Percentiles rank a stretch among this genome's conserved stretches.
phyloP scores from a whole-genome alignment of 768 basidiomycete species.

The Amanita molliuscula region DNA sequence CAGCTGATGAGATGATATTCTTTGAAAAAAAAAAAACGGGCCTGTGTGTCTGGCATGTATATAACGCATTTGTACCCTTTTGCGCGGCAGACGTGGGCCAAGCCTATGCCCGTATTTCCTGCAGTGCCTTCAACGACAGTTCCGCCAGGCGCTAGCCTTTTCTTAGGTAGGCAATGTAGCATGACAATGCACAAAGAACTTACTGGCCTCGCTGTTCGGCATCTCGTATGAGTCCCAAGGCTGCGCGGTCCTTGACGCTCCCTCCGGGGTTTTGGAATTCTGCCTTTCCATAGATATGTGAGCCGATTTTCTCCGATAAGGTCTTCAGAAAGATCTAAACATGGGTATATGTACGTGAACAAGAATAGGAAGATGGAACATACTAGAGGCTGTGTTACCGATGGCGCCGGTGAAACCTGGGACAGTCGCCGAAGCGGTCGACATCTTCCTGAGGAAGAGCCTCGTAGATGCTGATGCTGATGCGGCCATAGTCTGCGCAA shows the following conservation, averaged over 20 bases:
- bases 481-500: not conserved
- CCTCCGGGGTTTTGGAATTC: slow-evolving; percentile 99
- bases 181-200: slow-evolving; percentile 18
- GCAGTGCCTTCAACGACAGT: slow-evolving; percentile 98
- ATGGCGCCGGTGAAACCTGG: slow-evolving; percentile 82
- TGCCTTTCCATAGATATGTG: slow-evolving; percentile 86
- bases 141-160: slow-evolving; percentile 83
- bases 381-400: slow-evolving; percentile 90
- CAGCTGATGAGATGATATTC: not conserved
- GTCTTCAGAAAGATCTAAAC: slow-evolving; percentile 71
- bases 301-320: slow-evolving; percentile 76
- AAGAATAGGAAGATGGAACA: slow-evolving; percentile 14
- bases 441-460: not conserved
- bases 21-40: slow-evolving; percentile 14
- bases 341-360: slow-evolving; percentile 3
- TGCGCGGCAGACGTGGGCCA: slow-evolving; percentile 90
- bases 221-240: slow-evolving; percentile 75
- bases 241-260: slow-evolving; percentile 96
- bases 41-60: slow-evolving; percentile 96
- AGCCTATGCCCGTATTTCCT: slow-evolving; percentile 95
- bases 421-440: slow-evolving; percentile 21
- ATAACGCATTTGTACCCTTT: slow-evolving; percentile 96
- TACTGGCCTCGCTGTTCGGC: slow-evolving; percentile 80
- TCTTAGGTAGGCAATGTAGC: not conserved
- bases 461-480: not conserved